A percentile compares a stretch with the other conserved stretches of the same genome.
Conservation (phyloP, 139 green algal species). For the Auxenochlorella pyrenoidosa region DNA sequence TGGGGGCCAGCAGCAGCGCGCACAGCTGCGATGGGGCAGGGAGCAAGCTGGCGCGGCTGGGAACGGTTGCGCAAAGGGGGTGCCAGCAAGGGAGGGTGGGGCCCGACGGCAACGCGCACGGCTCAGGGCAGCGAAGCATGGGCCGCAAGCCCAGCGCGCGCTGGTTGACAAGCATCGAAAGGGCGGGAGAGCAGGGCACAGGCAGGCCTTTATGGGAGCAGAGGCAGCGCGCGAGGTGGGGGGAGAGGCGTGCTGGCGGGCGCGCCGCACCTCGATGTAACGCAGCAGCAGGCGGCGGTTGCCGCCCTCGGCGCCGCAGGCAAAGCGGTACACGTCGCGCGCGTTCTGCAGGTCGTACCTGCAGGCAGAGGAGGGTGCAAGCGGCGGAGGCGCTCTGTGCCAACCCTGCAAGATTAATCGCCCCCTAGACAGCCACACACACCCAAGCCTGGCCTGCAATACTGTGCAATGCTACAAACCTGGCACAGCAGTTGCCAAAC, state of each 20-base stretch:
- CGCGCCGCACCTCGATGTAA: conserved; percentile 85
- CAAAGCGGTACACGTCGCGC: conserved; percentile 90
- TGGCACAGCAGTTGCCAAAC: too few relatives aligned
- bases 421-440: too few relatives aligned
- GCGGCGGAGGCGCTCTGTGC: background rate
- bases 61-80: background rate
- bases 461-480: too few relatives aligned
- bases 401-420: too few relatives aligned
- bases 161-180: too few relatives aligned
- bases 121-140: background rate
- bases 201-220: too few relatives aligned
- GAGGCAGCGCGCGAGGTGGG: background rate
- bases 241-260: too few relatives aligned
- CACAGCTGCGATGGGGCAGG: conserved; percentile 52
- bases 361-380: background rate
- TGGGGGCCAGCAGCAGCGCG: conserved; percentile 87
- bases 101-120: background rate
- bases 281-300: conserved; percentile 73
- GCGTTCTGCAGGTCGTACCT: conserved; percentile 90
- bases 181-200: too few relatives aligned
- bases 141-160: too few relatives aligned
- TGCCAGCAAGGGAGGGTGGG: background rate
- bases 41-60: too few relatives aligned
- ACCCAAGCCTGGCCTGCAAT: too few relatives aligned
- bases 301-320: conserved; percentile 85